Evolutionary conservation across 352 stramenopile species (phyloP).

Genomic region (Phytophthora aleatoria): DNA sequence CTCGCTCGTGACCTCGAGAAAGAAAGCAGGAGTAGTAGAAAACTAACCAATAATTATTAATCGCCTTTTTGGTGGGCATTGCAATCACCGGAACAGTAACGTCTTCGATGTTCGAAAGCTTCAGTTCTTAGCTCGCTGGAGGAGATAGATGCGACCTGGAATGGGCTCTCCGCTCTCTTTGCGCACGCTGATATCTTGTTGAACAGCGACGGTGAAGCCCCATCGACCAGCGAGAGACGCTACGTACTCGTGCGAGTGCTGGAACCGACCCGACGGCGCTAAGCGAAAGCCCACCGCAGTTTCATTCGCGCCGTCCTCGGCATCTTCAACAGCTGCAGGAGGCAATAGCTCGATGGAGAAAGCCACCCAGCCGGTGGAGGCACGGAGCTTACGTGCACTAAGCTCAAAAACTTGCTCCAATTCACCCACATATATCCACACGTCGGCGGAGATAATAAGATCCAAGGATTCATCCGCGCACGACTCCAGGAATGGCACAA

Average conservation of each 20-base stretch:
- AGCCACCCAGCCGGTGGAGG: conserved; percentile 47
- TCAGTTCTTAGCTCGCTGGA: conserved; percentile 27
- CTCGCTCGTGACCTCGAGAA: conserved; percentile 15
- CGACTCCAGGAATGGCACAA: conserved; percentile 54
- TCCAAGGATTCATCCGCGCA: conserved; percentile 52
- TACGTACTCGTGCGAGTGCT: conserved; percentile 79
- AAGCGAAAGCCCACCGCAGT: conserved; percentile 45
- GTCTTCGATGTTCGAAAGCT: not conserved
- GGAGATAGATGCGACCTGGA: conserved; percentile 64
- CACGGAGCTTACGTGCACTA: conserved; percentile 48
- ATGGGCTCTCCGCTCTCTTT: conserved; percentile 82
- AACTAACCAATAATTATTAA: conserved; percentile 25
- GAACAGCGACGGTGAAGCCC: conserved; percentile 46
- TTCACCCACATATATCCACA: conserved; percentile 89
- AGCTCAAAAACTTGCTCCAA: conserved; percentile 66
- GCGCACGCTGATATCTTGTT: conserved; percentile 59
- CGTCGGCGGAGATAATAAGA: conserved; percentile 76
- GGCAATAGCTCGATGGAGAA: conserved; percentile 76
- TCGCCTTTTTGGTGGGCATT: conserved; percentile 17
- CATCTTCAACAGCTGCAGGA: not conserved
- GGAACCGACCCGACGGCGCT: conserved; percentile 74
- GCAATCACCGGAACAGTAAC: conserved; percentile 13
- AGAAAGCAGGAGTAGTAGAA: conserved; percentile 12
- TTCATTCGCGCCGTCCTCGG: conserved; percentile 4
- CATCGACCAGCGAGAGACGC: conserved; percentile 33